Evolutionary conservation across 805 yeast species (phyloP), one percentile per base, ranked within the genome.

Genomic region (Candida morakotiae): DNA sequence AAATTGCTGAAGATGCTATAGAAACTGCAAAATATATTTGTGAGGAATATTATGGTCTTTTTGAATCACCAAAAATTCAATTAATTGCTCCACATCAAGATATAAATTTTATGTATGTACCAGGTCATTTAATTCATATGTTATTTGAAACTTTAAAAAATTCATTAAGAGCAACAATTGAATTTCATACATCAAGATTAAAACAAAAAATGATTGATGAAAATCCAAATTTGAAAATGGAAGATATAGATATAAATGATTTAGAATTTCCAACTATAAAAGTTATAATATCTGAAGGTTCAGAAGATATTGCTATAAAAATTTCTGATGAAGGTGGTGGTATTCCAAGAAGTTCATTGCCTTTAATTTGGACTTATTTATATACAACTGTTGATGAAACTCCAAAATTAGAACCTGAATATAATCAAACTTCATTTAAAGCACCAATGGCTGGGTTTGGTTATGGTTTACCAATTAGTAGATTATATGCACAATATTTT

Each of bases 361-460:
- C 95, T 3, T 68, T 84, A 45, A 84, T 87, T 30, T 88, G 95
- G 96, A 85, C 95, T 0, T 87, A 87, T 57, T 72, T 88, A 58
- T 87, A 87, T 62, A 88, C 96, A 3, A 85, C 96, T 0, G 95
- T 88, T 33, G 79, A 79, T 48, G 73, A 78, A 36, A 74, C 83
- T 5, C 91, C 91, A 0, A 72, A 68, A 16, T 60, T 81, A 34
- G 86, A 80, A 42, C 73, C 75, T 2, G 83, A 78, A 28, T 68
- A 46, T 42, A 69, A 71, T 45, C 78, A 77, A 48, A 67, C 79
- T 16, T 83, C 81, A 41, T 82, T 84, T 62, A 76, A 77, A 54
- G 95, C 95, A 1, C 96, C 96, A 41, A 83, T 87, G 85, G 95
- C 95, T 35, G 96, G 96, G 0, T 83, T 84, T 47, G 96, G 96